phyloP scores from a whole-genome alignment of 129 eudicot species.

The Pulicaria dysenterica region DNA sequence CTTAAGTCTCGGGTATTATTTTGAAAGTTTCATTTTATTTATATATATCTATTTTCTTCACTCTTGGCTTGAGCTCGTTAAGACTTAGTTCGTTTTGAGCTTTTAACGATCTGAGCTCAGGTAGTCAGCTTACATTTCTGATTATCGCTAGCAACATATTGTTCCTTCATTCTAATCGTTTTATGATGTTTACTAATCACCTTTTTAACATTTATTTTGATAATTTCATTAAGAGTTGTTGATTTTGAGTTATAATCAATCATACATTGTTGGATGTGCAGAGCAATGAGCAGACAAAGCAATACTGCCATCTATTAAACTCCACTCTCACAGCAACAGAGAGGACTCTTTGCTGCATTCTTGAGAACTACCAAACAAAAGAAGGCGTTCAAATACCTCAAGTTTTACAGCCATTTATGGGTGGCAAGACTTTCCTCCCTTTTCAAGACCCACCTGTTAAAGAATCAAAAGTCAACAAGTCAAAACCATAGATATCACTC shows the following conservation, averaged over 20 bases:
- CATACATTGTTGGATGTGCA: conserved; percentile 30
- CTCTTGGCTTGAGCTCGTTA: too few relatives aligned
- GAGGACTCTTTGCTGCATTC: conserved; percentile 85
- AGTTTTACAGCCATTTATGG: conserved; percentile 60
- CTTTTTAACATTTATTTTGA: background rate
- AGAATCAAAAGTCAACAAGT: conserved; percentile 7
- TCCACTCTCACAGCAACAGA: conserved; percentile 92
- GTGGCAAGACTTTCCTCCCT: conserved; percentile 69
- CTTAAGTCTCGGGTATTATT: too few relatives aligned
- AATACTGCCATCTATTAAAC: conserved; percentile 75
- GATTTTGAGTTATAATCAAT: background rate
- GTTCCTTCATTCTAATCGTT: too few relatives aligned
- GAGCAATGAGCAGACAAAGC: conserved; percentile 73
- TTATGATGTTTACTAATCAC: too few relatives aligned
- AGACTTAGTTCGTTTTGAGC: too few relatives aligned
- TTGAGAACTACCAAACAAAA: conserved; percentile 77
- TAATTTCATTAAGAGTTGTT: background rate
- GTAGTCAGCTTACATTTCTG: too few relatives aligned
- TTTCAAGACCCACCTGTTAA: conserved; percentile 30
- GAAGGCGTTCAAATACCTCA: conserved; percentile 82
- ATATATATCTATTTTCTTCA: too few relatives aligned
- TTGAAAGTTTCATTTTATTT: too few relatives aligned
- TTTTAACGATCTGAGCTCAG: too few relatives aligned
- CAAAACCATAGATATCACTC: background rate
- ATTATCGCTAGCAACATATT: too few relatives aligned